Evolutionary conservation across 2,329 filamentous ascomycete species (phyloP), one percentile per base, ranked within the genome.

Genomic region (Aspergillus sclerotialis): DNA sequence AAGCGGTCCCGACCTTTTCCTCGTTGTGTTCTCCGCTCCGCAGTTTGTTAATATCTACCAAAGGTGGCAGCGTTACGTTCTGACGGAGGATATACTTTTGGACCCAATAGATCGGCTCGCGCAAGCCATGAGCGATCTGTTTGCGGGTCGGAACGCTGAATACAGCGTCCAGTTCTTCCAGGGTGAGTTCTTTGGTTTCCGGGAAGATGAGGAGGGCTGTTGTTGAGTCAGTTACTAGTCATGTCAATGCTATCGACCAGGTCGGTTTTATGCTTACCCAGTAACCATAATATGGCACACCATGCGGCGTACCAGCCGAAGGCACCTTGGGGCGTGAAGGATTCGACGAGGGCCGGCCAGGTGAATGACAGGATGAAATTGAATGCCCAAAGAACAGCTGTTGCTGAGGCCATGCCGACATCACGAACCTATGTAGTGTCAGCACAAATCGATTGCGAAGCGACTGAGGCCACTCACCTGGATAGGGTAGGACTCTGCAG

Each of bases 401-500:
- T 75, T 6, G 73, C 69, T 0, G 78, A 59, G 1, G 73, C 73
- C 76, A 80, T 80, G 26, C 76, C 76, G 10, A 23, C 19, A 10
- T 23, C 19, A 23, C 19, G 19, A 10, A 23, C 19, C 19, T 10
- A 23, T n/a, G n/a, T n/a, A n/a, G n/a, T n/a, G 19, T 23, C 19
- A 23, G 19, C 19, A 10, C 19, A 23, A n/a, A n/a, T n/a, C n/a
- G n/a, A n/a, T n/a, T n/a, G n/a, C n/a, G n/a, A n/a, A n/a, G n/a
- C n/a, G n/a, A n/a, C n/a, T n/a, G n/a, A n/a, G n/a, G n/a, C n/a
- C n/a, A 11, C 78, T 72, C 26, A 80, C 72, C 41, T 80, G 78
- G 2, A 80, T 61, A 4, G 78, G 78, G 48, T 80, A 82, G 1
- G 75, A 78, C 53, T 82, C 78, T 13, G 78, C 78, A 0, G 75